Conservation (phyloP, 2,329 filamentous ascomycete genomes). For the Fusarium ambrosium region DNA sequence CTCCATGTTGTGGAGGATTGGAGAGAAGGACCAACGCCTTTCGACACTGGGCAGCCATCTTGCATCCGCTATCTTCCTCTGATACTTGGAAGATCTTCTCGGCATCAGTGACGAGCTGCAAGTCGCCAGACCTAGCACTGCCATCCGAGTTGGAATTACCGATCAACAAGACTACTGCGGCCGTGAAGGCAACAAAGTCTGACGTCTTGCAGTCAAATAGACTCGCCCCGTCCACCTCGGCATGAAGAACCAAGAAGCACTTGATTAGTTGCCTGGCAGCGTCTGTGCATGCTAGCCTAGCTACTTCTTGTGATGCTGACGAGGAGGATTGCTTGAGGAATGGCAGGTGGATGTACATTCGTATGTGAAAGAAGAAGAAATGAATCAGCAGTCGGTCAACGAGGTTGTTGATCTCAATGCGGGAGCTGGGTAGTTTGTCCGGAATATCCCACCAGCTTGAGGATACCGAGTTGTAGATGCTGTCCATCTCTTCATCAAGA, state of each 20-base stretch:
- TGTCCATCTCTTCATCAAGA: neutral
- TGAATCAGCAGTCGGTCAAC: neutral
- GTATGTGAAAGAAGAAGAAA: neutral
- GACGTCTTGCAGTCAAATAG: conserved; percentile 1
- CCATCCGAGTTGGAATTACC: neutral
- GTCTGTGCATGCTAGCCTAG: neutral
- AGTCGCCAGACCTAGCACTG: neutral
- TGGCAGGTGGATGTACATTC: neutral
- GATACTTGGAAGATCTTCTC: neutral
- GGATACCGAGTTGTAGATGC: neutral
- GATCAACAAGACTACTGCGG: neutral
- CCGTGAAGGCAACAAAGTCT: neutral
- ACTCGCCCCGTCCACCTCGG: neutral
- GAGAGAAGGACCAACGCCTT: neutral
- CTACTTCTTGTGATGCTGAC: neutral
- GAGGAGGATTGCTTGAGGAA: neutral
- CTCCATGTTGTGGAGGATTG: neutral
- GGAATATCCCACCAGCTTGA: neutral
- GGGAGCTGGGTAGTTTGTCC: neutral
- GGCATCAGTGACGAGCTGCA: neutral
- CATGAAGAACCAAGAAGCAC: neutral
- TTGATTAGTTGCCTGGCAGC: neutral
- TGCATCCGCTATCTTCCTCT: neutral
- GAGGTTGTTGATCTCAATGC: neutral
- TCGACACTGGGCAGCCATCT: neutral